Base-by-base conservation (phyloP, 495 filamentous ascomycete genomes). In the Tuber brumale region DNA sequence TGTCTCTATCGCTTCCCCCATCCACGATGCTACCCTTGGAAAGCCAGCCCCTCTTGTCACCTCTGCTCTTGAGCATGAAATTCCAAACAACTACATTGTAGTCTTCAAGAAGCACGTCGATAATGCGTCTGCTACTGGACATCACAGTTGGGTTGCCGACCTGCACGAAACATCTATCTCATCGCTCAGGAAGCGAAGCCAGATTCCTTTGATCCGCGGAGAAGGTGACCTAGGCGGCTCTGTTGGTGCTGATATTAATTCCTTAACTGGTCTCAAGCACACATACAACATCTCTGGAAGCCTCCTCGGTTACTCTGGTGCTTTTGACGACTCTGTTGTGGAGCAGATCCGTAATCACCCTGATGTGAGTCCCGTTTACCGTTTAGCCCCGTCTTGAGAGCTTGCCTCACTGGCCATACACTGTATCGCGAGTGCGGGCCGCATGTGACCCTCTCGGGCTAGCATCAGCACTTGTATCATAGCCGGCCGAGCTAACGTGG, bases 81-180 rank as follows among this genome's bases (percentile, higher is more conserved):
- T 99, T 46, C 92, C 93, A 70, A 92, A 97, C 86, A 93, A 93
- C 57, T 99, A 98, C 85, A 97, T 99, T 85, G 86, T 99, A 85
- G 93, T 97, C 79, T 97, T 99, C 89, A 98, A 99, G 90, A 92
- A 95, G 85, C 93, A 97, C 83, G 91, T 99, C 74, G 86, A 87
- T 76, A 85, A 90, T 39, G 85, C 86, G 31, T 86, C 89, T 72
- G 93, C 92, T 19, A 84, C 88, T 39, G 88, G 88, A 80, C 96
- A 99, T 83, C 94, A 97, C 83, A 89, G 84, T 84, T 99, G 96
- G 96, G 91, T 99, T 82, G 90, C 97, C 87, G 89, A 92, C 85
- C 88, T 97, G 81, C 92, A 95, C 83, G 80, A 85, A 61, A 83
- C 90, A 74, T 86, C 85, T 77, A 87, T 91, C 77, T 88, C 87